Percentiles rank a stretch among this genome's conserved stretches.
Evolutionary conservation across 2,329 filamentous ascomycete species (phyloP).

Genomic region (Celoporthe dispersa): DNA sequence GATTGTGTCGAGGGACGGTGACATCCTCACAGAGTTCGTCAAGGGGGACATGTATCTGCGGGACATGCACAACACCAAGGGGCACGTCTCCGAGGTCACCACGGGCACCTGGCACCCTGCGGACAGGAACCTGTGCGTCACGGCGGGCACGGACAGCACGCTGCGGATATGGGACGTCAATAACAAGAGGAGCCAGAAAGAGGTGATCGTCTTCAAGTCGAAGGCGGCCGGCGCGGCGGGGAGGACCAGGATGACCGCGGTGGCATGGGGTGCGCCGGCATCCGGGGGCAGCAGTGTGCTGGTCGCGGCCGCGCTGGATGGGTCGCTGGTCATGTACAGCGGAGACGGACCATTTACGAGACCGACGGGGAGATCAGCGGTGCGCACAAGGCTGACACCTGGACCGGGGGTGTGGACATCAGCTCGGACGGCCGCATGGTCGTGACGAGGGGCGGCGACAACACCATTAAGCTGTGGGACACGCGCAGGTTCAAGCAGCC

Average conservation of each 20-base stretch:
- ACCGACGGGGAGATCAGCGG: conserved; percentile 81
- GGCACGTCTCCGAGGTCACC: conserved; percentile 90
- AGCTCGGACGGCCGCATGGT: conserved; percentile 89
- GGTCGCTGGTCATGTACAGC: conserved; percentile 87
- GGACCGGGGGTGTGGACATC: conserved; percentile 91
- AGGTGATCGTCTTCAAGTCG: conserved; percentile 95
- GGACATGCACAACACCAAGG: conserved; percentile 97
- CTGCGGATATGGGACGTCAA: conserved; percentile 97
- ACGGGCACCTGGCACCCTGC: conserved; percentile 90
- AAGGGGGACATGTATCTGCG: conserved; percentile 99
- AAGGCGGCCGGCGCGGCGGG: conserved; percentile 86
- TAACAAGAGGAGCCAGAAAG: conserved; percentile 84
- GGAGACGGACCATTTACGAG: conserved; percentile 85
- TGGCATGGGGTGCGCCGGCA: conserved; percentile 78
- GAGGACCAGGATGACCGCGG: conserved; percentile 89
- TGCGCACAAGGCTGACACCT: conserved; percentile 81
- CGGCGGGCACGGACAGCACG: conserved; percentile 93
- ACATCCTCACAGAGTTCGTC: conserved; percentile 82
- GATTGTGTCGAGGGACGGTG: conserved; percentile 87
- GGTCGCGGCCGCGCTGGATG: conserved; percentile 83
- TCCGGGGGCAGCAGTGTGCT: conserved; percentile 82
- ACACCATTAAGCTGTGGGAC: conserved; percentile 95
- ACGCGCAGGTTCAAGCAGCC: conserved; percentile 93
- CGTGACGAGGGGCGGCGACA: conserved; percentile 87
- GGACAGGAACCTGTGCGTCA: conserved; percentile 83